Conservation (phyloP, 805 yeast species). For the Monosporozyma yasuniensis region DNA sequence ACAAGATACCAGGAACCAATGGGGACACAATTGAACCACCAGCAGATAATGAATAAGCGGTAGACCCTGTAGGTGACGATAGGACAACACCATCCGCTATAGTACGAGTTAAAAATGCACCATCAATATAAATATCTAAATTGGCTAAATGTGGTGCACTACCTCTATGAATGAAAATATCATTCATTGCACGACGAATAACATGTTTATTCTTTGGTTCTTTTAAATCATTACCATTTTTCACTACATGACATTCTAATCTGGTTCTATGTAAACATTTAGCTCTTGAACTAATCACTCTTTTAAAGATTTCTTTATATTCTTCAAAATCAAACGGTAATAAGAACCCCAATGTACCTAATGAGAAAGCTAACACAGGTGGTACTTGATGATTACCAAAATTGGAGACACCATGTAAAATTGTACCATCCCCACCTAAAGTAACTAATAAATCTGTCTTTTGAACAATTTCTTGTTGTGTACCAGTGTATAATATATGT, state of each 20-base stretch:
- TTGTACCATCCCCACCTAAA: constrained; percentile 95
- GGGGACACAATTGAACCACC: constrained; percentile 96
- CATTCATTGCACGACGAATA: constrained; percentile 74
- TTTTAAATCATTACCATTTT: constrained; percentile 8
- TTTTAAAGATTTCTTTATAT: constrained; percentile 49
- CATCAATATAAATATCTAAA: constrained; percentile 77
- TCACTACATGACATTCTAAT: constrained; percentile 62
- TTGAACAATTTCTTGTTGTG: constrained; percentile 43
- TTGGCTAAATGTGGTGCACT: constrained; percentile 77
- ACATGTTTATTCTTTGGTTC: constrained; percentile 1
- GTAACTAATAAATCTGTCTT: constrained; percentile 79
- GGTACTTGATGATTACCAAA: constrained; percentile 71
- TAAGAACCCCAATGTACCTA: constrained; percentile 86
- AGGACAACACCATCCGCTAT: constrained; percentile 85
- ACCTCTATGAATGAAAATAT: constrained; percentile 81
- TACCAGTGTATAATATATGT: constrained; percentile 49
- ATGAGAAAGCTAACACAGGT: constrained; percentile 78
- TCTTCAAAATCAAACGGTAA: constrained; percentile 75
- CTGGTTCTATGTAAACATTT: constrained; percentile 69
- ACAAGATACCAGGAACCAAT: constrained; percentile 64
- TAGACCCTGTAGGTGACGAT: constrained; percentile 90
- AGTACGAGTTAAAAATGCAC: constrained; percentile 76
- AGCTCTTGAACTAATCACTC: constrained; percentile 60
- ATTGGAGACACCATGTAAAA: constrained; percentile 69
- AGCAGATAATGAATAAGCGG: constrained; percentile 81